Conservation (phyloP, 192 early-diverging fungal genomes). For the Coemansia sp. region DNA sequence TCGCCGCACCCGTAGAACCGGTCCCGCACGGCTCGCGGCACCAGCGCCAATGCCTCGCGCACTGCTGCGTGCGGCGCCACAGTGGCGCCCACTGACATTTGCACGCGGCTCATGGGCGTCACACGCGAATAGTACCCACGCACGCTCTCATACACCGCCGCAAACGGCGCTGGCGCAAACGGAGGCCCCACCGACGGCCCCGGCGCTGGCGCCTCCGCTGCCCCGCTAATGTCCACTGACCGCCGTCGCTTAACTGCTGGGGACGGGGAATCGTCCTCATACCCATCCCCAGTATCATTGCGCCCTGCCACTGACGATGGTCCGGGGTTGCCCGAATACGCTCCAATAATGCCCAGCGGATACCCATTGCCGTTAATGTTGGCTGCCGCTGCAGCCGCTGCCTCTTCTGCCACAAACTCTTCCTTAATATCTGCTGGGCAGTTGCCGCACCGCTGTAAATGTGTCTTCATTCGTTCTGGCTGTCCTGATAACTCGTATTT, state of each 20-base stretch:
- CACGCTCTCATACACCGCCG: slow-evolving; percentile 50
- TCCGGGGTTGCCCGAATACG: not conserved
- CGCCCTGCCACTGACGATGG: not conserved
- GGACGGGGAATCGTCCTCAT: not conserved
- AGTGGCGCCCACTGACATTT: slow-evolving; percentile 43
- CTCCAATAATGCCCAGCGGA: not conserved
- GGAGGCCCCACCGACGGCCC: not conserved
- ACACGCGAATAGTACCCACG: slow-evolving; percentile 52
- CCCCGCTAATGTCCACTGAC: slow-evolving; percentile 26
- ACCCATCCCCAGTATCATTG: not conserved
- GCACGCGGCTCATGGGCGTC: slow-evolving; percentile 43
- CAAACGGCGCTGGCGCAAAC: slow-evolving; percentile 25
- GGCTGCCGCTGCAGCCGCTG: slow-evolving; percentile 1
- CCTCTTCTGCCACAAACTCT: slow-evolving; percentile 32
- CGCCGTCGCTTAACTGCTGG: slow-evolving; percentile 34
- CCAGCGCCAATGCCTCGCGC: slow-evolving; percentile 37
- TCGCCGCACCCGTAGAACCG: slow-evolving; percentile 51
- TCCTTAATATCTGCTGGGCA: slow-evolving; percentile 42
- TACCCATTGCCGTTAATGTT: not conserved
- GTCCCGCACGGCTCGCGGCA: slow-evolving; percentile 38
- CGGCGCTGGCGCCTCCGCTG: not conserved
- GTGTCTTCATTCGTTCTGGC: slow-evolving; percentile 54
- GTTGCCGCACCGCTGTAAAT: slow-evolving; percentile 38
- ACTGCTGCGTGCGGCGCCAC: slow-evolving; percentile 27
- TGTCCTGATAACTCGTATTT: slow-evolving; percentile 52